Percentiles rank a stretch among this genome's conserved stretches.
Evolutionary conservation across 1,284 basidiomycete species (phyloP).

Genomic region (Phellopilus nigrolimitatus): DNA sequence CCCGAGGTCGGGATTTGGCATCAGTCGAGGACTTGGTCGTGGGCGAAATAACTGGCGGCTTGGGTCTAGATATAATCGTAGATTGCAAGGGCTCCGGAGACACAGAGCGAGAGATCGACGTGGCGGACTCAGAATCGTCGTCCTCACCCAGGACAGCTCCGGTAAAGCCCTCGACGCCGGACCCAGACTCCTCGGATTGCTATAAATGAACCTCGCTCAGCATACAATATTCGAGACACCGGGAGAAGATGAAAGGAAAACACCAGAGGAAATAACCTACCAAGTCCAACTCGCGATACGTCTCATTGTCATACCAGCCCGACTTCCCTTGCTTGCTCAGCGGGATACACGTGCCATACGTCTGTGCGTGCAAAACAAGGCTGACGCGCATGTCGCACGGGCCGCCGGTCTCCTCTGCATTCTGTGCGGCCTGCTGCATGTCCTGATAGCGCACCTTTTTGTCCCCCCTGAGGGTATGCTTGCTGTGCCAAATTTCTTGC

Average conservation of each 20-base stretch:
- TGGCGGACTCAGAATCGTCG: neutral
- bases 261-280: neutral
- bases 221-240: neutral
- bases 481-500: conserved; percentile 39
- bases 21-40: neutral
- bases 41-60: neutral
- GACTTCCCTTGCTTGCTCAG: conserved; percentile 1
- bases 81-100: neutral
- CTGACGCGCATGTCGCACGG: conserved; percentile 32
- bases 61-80: neutral
- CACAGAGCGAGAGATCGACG: neutral
- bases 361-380: conserved; percentile 36
- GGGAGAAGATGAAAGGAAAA: too few species aligned
- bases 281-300: neutral
- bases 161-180: neutral
- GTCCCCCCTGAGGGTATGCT: conserved; percentile 32
- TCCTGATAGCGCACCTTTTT: conserved; percentile 25
- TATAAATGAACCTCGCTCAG: neutral
- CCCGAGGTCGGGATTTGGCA: neutral
- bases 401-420: conserved; percentile 34
- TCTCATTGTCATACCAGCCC: conserved; percentile 13
- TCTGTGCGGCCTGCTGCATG: conserved; percentile 23
- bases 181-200: neutral
- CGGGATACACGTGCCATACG: conserved; percentile 37
- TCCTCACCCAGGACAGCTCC: conserved; percentile 4